Conservation (phyloP, 2,329 filamentous ascomycete species). For the Phialocephala sp. region DNA sequence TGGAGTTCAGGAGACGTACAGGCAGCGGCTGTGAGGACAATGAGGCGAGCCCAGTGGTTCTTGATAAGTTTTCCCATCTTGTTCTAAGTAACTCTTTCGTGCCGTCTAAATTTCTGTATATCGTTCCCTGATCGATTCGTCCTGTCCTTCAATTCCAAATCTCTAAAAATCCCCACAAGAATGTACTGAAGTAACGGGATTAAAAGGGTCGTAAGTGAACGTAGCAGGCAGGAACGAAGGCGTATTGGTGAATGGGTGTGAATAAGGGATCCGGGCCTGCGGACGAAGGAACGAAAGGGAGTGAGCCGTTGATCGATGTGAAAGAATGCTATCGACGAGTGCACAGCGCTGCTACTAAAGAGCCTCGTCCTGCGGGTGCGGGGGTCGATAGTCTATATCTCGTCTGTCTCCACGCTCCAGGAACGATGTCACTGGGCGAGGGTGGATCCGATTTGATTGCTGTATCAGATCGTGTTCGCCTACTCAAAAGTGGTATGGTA, state of each 20-base stretch:
- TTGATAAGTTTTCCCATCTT: slow-evolving; percentile 94
- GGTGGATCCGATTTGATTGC: slow-evolving; percentile 40
- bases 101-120: slow-evolving; percentile 13
- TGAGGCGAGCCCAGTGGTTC: slow-evolving; percentile 97
- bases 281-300: slow-evolving; percentile 44
- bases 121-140: slow-evolving; percentile 10
- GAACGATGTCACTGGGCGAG: slow-evolving; percentile 26
- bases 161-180: slow-evolving; percentile 24
- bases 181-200: slow-evolving; percentile 33
- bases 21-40: slow-evolving; percentile 80
- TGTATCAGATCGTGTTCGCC: slow-evolving; percentile 47
- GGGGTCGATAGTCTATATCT: slow-evolving; percentile 47
- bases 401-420: slow-evolving; percentile 31
- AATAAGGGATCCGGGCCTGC: slow-evolving; percentile 59
- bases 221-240: slow-evolving; percentile 31
- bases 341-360: slow-evolving; percentile 46
- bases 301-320: slow-evolving; percentile 47
- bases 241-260: slow-evolving; percentile 25
- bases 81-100: slow-evolving; percentile 9
- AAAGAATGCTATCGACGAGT: slow-evolving; percentile 61
- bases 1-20: slow-evolving; percentile 46
- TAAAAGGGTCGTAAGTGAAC: slow-evolving; percentile 34
- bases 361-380: slow-evolving; percentile 11
- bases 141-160: slow-evolving; percentile 9
- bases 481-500: slow-evolving; percentile 46